phyloP scores from a whole-genome alignment of 176 grass and related monocot species.

The Tillandsia fasciculata region DNA sequence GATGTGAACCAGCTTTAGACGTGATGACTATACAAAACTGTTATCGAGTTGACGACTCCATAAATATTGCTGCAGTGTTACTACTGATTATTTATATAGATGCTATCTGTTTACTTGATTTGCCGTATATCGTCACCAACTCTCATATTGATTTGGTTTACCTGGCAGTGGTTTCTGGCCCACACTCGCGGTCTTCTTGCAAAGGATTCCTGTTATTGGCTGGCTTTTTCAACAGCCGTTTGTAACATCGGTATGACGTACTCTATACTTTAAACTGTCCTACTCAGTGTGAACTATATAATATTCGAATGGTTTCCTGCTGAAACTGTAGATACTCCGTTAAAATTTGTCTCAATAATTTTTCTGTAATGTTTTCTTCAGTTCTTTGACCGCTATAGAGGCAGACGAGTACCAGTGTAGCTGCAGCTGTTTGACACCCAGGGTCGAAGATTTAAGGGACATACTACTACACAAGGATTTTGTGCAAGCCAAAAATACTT shows the following conservation, averaged over 20 bases:
- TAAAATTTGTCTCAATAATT: neutral
- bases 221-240: conserved; percentile 94
- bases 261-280: neutral
- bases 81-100: too few species aligned
- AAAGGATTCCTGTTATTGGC: conserved; percentile 83
- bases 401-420: conserved; percentile 81
- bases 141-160: conserved; percentile 7
- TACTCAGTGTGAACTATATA: too few species aligned
- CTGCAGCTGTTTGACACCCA: conserved; percentile 1
- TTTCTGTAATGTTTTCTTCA: conserved; percentile 27
- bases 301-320: neutral
- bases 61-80: too few species aligned
- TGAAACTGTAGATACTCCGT: neutral
- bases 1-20: too few species aligned
- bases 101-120: too few species aligned
- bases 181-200: conserved; percentile 84
- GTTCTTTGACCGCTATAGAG: conserved; percentile 81
- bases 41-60: too few species aligned
- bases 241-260: conserved; percentile 63
- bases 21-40: too few species aligned
- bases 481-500: neutral
- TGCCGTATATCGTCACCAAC: neutral
- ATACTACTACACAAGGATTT: conserved; percentile 12
- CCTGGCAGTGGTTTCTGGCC: conserved; percentile 88
- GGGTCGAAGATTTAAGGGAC: conserved; percentile 2